Evolutionary conservation across 164 flowering plant species (phyloP).

Genomic region (Stephania japonica): DNA sequence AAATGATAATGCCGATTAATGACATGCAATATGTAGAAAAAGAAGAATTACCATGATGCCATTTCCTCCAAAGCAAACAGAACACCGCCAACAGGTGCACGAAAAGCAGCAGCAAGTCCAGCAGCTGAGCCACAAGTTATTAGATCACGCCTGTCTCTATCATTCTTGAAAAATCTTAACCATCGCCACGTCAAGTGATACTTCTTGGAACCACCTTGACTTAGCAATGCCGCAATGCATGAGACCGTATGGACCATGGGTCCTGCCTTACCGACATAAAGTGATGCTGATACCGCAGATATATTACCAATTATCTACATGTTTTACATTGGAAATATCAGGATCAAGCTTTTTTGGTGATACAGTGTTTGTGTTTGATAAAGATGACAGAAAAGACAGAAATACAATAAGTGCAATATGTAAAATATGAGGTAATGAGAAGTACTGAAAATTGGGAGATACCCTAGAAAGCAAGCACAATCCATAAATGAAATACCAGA

Average conservation of each 20-base stretch:
- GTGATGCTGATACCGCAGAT: constrained; percentile 71
- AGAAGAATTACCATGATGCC: constrained; percentile 70
- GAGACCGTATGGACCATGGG: constrained; percentile 92
- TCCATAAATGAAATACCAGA: background rate
- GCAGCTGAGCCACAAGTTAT: constrained; percentile 92
- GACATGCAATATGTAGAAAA: background rate
- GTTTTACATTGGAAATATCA: background rate
- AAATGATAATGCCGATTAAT: background rate
- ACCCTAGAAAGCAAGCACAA: background rate
- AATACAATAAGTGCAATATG: background rate
- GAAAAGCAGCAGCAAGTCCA: constrained; percentile 91
- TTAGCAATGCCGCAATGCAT: constrained; percentile 67
- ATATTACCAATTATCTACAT: constrained; percentile 75
- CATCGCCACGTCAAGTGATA: constrained; percentile 71
- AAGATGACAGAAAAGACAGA: background rate
- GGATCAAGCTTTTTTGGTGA: background rate
- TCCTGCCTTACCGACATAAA: constrained; percentile 84
- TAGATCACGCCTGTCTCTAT: constrained; percentile 81
- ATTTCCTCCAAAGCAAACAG: constrained; percentile 88
- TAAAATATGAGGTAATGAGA: background rate
- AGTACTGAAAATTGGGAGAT: background rate
- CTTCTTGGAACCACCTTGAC: constrained; percentile 83
- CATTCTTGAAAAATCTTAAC: constrained; percentile 82
- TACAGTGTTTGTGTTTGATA: background rate
- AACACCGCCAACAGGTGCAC: constrained; percentile 96